Percentiles rank a stretch among this genome's conserved stretches.
Conservation (phyloP, 116 monocot species). For the Papilionanthe hybrid region DNA sequence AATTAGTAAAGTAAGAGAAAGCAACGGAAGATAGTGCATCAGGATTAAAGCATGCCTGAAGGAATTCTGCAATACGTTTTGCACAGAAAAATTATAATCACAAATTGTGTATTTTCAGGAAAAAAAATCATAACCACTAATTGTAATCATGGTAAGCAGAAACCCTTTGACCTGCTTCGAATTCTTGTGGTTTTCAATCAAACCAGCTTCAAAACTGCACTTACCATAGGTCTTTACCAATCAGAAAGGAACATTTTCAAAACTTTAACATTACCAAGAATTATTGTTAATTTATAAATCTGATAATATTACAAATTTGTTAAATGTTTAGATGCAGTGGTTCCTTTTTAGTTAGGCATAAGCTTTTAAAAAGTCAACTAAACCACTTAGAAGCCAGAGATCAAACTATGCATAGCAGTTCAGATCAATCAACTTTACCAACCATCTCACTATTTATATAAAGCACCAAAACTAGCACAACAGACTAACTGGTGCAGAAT, state of each 20-base stretch:
- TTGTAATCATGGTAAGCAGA: background rate
- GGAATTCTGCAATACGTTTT: background rate
- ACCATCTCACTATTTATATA: background rate
- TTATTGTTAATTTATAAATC: background rate
- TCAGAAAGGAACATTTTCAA: background rate
- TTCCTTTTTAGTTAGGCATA: background rate
- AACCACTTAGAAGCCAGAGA: background rate
- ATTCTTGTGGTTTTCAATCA: background rate
- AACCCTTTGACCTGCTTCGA: background rate
- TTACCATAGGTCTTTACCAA: background rate
- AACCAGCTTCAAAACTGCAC: background rate
- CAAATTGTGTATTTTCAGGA: background rate
- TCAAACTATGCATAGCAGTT: background rate
- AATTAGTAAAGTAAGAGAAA: background rate
- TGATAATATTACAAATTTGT: background rate
- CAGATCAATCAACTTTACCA: background rate
- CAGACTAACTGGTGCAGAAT: background rate
- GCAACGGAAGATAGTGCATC: background rate
- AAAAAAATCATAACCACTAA: background rate
- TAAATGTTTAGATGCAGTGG: background rate
- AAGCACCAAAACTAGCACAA: background rate
- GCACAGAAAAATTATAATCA: background rate
- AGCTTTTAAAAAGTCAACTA: background rate
- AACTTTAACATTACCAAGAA: background rate
- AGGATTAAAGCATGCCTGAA: background rate